A percentile compares a stretch with the other conserved stretches of the same genome.
These are phyloP conservation scores for Angomonas deanei DNA, from an alignment of 208 protist genomes.

Conservation along the genomic window DNA sequence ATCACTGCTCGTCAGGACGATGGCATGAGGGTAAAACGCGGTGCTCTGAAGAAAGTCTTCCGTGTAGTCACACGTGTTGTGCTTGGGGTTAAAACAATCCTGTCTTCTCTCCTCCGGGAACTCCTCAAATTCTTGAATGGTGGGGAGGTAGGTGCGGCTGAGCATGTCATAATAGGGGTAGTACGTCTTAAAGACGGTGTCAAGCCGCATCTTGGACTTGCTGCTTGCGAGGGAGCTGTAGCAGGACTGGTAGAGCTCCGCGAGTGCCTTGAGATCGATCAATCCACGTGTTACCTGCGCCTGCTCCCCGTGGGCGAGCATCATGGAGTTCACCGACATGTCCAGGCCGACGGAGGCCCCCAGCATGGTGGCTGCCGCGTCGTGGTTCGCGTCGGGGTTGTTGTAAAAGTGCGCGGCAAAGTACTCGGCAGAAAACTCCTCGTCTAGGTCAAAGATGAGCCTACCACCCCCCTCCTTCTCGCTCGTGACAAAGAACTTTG, in stretches of 20 bases:
- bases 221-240: not conserved
- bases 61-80: not conserved
- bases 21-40: slow-evolving; percentile 26
- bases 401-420: not conserved
- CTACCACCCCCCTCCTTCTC: slow-evolving; percentile 5
- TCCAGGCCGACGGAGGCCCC: not conserved
- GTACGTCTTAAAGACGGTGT: not conserved
- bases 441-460: slow-evolving; percentile 20
- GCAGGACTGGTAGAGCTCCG: not conserved
- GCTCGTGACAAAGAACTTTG: slow-evolving; percentile 36
- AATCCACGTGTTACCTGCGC: not conserved
- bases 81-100: not conserved
- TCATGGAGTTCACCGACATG: slow-evolving; percentile 1
- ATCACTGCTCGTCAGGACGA: slow-evolving; percentile 30
- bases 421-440: slow-evolving; percentile 6
- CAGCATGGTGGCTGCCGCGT: not conserved
- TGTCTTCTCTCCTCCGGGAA: not conserved
- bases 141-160: slow-evolving; percentile 13
- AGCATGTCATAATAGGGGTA: slow-evolving; percentile 4
- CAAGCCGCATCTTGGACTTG: slow-evolving; percentile 5
- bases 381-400: slow-evolving; percentile 2
- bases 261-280: not conserved
- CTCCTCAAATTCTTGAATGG: not conserved
- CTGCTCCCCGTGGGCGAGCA: not conserved
- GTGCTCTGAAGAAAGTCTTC: slow-evolving; percentile 13